Base-by-base conservation (phyloP, 139 green algal species). In the Mesostigma viride region DNA sequence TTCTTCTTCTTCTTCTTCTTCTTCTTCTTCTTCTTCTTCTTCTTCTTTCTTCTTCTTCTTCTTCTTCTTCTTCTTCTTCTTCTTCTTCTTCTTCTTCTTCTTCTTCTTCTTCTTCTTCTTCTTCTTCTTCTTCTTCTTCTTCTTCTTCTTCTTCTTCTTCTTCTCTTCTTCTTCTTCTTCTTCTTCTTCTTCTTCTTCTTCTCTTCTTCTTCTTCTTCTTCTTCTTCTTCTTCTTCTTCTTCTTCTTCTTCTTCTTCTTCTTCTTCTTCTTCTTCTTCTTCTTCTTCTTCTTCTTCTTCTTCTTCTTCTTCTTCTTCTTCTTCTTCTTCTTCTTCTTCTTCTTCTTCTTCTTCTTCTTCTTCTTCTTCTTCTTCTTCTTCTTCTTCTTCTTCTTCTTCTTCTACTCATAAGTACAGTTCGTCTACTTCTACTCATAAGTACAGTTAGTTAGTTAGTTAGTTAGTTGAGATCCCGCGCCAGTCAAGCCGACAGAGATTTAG, bases 111-210 rank as follows among this genome's bases (percentile, higher is more conserved):
- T 48, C 40, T 8, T 48, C 56, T 8, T 63, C 56, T 8, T 63
- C 56, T 8, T 63, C 56, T 8, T 63, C 56, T 8, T 63, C 56
- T 8, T 63, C 56, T 8, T 63, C 56, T 8, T 63, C 56, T 8
- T 63, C 56, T 8, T 63, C 56, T 8, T 63, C 56, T 8, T 63
- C 28, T 8, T 63, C 56, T 8, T 63, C 56, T 14, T 63, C 30
- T 8, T 63, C 30, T n/a, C n/a, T n/a, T n/a, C n/a, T n/a, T n/a
- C n/a, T n/a, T n/a, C n/a, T n/a, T n/a, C n/a, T n/a, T n/a, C n/a
- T n/a, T n/a, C n/a, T n/a, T n/a, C n/a, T n/a, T n/a, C 56, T 34
- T 14, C 56, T 63, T 34, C 30, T 63, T 34, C 56, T 14, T 14
- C 56, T 14, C 56, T 14, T 14, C 56, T 8, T 63, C 14, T 8